Percentiles rank a stretch among this genome's conserved stretches.
Conservation (phyloP, 129 eudicot species). For the Flaveria trinervia region DNA sequence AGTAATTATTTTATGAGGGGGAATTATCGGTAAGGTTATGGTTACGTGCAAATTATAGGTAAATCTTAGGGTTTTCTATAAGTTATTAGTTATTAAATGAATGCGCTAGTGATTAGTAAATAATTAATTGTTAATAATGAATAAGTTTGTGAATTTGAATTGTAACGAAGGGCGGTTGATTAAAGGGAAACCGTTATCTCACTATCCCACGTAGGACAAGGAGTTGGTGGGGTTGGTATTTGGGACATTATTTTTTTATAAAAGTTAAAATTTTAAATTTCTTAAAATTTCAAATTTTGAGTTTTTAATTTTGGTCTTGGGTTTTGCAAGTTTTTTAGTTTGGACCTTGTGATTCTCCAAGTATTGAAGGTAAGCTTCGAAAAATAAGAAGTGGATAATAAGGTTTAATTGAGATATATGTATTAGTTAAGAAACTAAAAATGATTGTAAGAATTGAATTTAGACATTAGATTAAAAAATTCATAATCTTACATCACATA, state of each 20-base stretch:
- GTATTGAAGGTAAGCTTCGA: not conserved
- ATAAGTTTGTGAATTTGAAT: slow-evolving; percentile 19
- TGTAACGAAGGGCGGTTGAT: slow-evolving; percentile 35
- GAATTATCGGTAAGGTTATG: no score
- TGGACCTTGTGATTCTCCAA: not conserved
- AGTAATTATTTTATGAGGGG: no score
- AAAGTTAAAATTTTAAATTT: no score
- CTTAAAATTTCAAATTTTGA: not conserved
- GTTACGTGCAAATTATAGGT: no score
- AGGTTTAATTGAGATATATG: not conserved
- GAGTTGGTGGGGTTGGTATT: slow-evolving; percentile 3
- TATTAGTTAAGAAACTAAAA: no score
- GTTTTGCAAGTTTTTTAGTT: not conserved
- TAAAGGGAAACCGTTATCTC: slow-evolving; percentile 24
- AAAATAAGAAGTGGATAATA: not conserved
- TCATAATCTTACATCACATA: not conserved
- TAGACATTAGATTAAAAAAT: no score
- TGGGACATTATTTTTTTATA: not conserved
- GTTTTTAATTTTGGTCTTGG: not conserved
- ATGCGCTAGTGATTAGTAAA: no score
- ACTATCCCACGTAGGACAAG: slow-evolving; percentile 17
- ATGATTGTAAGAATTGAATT: no score
- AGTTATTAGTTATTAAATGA: no score
- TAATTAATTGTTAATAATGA: not conserved
- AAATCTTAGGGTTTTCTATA: no score